Evolutionary conservation across 2,329 filamentous ascomycete genomes (phyloP), one percentile per base, ranked within the genome.

Genomic region (Lachnellula arida): DNA sequence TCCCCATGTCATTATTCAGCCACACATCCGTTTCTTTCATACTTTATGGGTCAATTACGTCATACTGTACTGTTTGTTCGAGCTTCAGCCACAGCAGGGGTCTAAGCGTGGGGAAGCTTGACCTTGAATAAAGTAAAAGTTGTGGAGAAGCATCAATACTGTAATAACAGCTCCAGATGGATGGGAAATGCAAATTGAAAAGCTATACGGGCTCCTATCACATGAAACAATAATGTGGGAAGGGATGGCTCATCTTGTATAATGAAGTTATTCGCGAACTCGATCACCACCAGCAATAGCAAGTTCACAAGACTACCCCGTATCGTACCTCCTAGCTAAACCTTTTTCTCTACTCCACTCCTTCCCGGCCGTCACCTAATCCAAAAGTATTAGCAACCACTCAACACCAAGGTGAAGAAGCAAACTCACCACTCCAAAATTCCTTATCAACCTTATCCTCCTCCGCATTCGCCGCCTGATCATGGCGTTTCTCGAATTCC

Each of bases 401-500:
- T 17, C 37, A 17, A 15, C 14, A 40, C 37, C 37, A 4, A 7
- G 44, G 14, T 23, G 7, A 19, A 5, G 23, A 5, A 47, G 42
- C 23, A 53, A n/a, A 51, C 56, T 53, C 19, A 67, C 72, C 72
- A 54, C 59, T 71, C 79, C 81, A 85, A 59, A 79, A 85, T 17
- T 75, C 77, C 67, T 79, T 78, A 56, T 81, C 72, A 2, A 84
- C 80, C 70, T 79, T 79, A 56, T 82, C 79, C 1, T 72, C 68
- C 1, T 65, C 70, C 0, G 77, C 76, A 3, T 61, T 46, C 5
- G 70, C 63, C 0, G 76, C 74, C 12, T 69, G 73, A 55, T 80
- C 81, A 63, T 84, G 77, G 59, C 76, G 77, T 62, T 75, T 65
- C 48, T 78, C 78, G 67, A 85, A 85, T 0, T 85, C 80, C 60